phyloP scores from a whole-genome alignment of 192 early-diverging fungal genomes.

The Backusella parvicylindrica region DNA sequence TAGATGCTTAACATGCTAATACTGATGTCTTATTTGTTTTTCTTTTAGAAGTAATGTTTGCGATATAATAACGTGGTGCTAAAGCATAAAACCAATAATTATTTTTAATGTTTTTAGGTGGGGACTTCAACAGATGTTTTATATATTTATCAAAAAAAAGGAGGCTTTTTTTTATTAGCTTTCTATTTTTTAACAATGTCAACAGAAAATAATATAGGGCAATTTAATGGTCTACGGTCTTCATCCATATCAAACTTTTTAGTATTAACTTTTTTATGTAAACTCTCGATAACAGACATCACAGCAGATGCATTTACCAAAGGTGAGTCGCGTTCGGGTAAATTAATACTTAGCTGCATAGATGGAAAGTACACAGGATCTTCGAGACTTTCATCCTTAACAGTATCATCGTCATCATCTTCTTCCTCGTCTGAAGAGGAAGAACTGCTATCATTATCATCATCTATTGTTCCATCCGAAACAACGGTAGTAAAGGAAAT shows the following conservation, averaged over 20 bases:
- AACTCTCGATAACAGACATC: conserved; percentile 15
- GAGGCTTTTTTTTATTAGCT: neutral
- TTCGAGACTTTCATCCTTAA: neutral
- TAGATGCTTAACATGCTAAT: neutral
- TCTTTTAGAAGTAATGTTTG: neutral
- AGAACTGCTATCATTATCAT: neutral
- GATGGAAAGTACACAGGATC: neutral
- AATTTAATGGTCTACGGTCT: neutral
- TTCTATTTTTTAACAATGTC: neutral
- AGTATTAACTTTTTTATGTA: conserved; percentile 10
- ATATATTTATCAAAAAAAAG: neutral
- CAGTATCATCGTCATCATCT: neutral
- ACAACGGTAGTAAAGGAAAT: neutral
- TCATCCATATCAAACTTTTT: conserved; percentile 16
- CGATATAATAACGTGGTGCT: neutral
- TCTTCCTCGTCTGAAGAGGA: neutral
- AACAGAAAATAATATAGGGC: conserved; percentile 2
- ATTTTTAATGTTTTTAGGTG: neutral
- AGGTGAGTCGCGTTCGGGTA: neutral
- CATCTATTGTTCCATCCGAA: neutral
- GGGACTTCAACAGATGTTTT: neutral
- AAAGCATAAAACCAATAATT: neutral
- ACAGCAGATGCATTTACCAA: conserved; percentile 13
- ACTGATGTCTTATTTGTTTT: neutral
- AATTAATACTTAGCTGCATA: neutral